Base-by-base conservation (phyloP, 148 eudicot species). In the Fagopyrum tataricum region DNA sequence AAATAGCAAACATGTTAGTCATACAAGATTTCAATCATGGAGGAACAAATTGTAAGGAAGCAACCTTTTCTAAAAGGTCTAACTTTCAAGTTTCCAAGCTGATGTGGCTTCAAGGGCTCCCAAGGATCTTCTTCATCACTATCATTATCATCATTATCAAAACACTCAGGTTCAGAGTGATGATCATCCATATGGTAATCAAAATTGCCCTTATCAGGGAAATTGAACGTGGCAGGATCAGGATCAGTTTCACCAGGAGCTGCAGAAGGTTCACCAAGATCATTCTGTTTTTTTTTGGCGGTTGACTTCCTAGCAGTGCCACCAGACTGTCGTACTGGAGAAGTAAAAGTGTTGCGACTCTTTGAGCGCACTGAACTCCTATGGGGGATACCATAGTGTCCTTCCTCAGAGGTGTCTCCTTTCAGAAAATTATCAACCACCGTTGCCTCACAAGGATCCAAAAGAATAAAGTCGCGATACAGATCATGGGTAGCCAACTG, bases 21-120 rank as follows among this genome's bases (percentile, higher is more conserved):
- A 43, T 31, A 31, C 67, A 79, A 2, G 44, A 71, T 41, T 21
- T 39, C 20, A 14, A 5, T 75, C 67, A 46, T 6, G 7, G 56
- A 67, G 37, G 5, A 41, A 23, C 31, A 72, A 49, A 75, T 62
- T 39, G 70, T 4, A 4, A 21, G 42, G 31, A 76, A 77, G 44
- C 48, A 75, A 93, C 97, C 91, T 87, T 84, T 91, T 81, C 71
- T 87, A 79, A 87, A 95, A 68, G 97, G 93, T 84, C 88, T 91
- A 55, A 90, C 86, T 86, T 84, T 88, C 79, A 95, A 79, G 78
- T 80, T 88, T 67, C 99, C 99, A 13, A 82, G 89, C 78, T 91
- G 97, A 86, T 91, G 92, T 55, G 97, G 97, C 78, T 95, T 91
- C 79, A 91, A 72, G 71, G 89, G 92, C 80, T 88, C 86, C 99